These are phyloP conservation scores for Byssochlamys sp. DNA, from an alignment of 2,329 filamentous ascomycete genomes.

Conservation along the genomic window DNA sequence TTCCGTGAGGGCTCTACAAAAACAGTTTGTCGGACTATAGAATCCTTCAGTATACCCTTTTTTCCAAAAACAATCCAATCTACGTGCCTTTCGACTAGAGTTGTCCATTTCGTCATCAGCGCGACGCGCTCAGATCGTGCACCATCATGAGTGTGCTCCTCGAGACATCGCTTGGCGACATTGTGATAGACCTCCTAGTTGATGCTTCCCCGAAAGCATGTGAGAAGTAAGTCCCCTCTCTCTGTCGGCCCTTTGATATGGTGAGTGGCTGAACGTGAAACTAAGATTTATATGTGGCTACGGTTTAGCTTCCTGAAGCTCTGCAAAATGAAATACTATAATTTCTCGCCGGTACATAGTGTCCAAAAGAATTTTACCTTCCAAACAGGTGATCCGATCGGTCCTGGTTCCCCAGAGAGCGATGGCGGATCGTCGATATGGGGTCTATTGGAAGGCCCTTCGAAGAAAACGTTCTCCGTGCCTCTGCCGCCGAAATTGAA, in stretches of 20 bases:
- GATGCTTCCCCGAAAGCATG: constrained; percentile 84
- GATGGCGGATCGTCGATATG: constrained; percentile 92
- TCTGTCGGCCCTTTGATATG: constrained; percentile 18
- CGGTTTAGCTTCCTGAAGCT: constrained; percentile 80
- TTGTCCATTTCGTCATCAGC: neutral
- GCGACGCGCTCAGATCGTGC: constrained; percentile 4
- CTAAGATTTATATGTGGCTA: constrained; percentile 38
- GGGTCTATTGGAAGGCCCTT: constrained; percentile 63
- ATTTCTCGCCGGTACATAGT: constrained; percentile 84
- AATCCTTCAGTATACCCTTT: neutral
- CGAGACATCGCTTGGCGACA: constrained; percentile 85
- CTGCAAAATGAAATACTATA: constrained; percentile 98
- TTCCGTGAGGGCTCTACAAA: neutral
- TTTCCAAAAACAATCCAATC: neutral
- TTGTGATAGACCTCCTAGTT: constrained; percentile 85
- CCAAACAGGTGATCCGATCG: constrained; percentile 88
- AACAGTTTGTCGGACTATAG: no score
- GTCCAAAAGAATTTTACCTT: constrained; percentile 94
- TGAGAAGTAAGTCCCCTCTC: constrained; percentile 65
- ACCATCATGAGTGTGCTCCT: constrained; percentile 75
- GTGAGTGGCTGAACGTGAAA: constrained; percentile 46
- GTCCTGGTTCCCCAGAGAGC: constrained; percentile 70
- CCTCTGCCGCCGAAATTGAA: constrained; percentile 79
- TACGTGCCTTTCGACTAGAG: neutral
- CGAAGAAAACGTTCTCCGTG: constrained; percentile 70